phyloP scores from a whole-genome alignment of 164 flowering plant genomes.

The Liriodendron chinense region DNA sequence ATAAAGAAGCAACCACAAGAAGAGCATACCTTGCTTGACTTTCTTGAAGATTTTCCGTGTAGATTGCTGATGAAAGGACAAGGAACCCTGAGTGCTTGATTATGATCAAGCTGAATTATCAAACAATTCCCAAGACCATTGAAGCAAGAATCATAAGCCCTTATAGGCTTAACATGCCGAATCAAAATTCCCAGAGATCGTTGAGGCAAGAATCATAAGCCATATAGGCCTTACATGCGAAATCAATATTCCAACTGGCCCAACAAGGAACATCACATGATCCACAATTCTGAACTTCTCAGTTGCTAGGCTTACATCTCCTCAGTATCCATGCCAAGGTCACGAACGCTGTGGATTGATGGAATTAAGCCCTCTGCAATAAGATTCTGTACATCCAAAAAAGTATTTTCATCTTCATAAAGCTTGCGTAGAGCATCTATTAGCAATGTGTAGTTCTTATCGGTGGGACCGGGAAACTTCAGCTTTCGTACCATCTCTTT shows the following conservation, averaged over 20 bases:
- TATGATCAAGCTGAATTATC: background rate
- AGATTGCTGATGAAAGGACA: background rate
- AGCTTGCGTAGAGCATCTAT: constrained; percentile 38
- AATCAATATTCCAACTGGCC: background rate
- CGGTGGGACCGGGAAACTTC: constrained; percentile 40
- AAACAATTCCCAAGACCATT: background rate
- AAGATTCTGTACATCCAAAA: constrained; percentile 41
- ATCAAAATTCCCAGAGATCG: background rate
- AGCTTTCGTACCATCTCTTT: constrained; percentile 47
- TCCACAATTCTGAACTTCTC: background rate
- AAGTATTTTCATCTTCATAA: constrained; percentile 42
- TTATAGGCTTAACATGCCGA: background rate
- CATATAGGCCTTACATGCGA: background rate
- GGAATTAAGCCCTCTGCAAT: constrained; percentile 47
- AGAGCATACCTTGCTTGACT: background rate
- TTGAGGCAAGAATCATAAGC: background rate
- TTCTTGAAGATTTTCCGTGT: background rate
- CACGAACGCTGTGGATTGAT: constrained; percentile 10
- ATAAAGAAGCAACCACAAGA: background rate
- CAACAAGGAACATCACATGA: background rate
- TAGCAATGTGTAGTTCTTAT: constrained; percentile 39
- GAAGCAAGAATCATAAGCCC: background rate
- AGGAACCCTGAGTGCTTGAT: background rate
- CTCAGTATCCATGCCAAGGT: constrained; percentile 1
- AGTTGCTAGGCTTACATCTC: background rate